These are phyloP conservation scores for Neofusicoccum laricinum DNA, from an alignment of 2,329 filamentous ascomycete genomes.

Conservation along the genomic window DNA sequence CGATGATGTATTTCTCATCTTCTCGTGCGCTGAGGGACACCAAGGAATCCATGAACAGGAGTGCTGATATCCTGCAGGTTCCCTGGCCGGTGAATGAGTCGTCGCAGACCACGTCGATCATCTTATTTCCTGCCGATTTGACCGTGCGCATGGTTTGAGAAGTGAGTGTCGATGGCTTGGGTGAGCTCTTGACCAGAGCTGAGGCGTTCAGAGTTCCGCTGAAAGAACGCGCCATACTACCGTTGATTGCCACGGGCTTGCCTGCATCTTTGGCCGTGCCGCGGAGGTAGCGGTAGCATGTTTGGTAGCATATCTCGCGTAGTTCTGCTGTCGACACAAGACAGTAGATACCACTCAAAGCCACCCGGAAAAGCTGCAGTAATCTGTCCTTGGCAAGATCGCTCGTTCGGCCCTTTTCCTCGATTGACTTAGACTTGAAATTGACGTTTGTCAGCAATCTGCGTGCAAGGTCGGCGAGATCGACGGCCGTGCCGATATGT, in stretches of 20 bases:
- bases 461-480: slow-evolving; percentile 74
- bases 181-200: background rate
- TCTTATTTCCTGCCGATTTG: slow-evolving; percentile 74
- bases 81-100: slow-evolving; percentile 85
- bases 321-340: slow-evolving; percentile 68
- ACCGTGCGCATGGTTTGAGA: slow-evolving; percentile 64
- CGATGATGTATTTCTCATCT: slow-evolving; percentile 70
- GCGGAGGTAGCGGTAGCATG: slow-evolving; percentile 81
- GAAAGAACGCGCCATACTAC: slow-evolving; percentile 28
- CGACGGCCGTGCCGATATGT: slow-evolving; percentile 66
- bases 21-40: slow-evolving; percentile 71
- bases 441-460: slow-evolving; percentile 71
- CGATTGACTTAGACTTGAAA: slow-evolving; percentile 43
- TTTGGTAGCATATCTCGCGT: slow-evolving; percentile 84
- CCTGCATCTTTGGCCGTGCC: slow-evolving; percentile 54
- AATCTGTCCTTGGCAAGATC: slow-evolving; percentile 85
- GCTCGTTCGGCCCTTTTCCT: slow-evolving; percentile 31
- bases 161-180: slow-evolving; percentile 34
- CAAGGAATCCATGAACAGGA: slow-evolving; percentile 78
- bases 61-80: slow-evolving; percentile 76
- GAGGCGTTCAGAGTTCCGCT: slow-evolving; percentile 8
- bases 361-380: slow-evolving; percentile 86
- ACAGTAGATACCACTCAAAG: slow-evolving; percentile 73
- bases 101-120: slow-evolving; percentile 86
- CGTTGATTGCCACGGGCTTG: slow-evolving; percentile 33